Evolutionary conservation across 2,329 filamentous ascomycete genomes (phyloP).

Genomic region (Elsinoe batatas): DNA sequence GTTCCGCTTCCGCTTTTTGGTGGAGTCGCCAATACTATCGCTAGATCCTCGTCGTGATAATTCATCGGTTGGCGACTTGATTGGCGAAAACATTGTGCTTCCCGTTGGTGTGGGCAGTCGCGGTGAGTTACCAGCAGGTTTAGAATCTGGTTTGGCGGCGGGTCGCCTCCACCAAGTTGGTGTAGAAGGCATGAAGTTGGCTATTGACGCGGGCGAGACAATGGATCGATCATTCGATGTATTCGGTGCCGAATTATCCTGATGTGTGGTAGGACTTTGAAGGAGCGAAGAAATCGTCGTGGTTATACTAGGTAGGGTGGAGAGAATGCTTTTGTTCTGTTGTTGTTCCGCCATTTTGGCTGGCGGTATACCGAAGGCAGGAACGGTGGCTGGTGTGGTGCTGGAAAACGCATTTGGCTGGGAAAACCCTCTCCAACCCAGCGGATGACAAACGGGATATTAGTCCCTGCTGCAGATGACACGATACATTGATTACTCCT

Average conservation of each 20-base stretch:
- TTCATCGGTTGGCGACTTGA: neutral
- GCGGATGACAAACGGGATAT: conserved; percentile 1
- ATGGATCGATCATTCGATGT: conserved; percentile 8
- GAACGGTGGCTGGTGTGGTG: conserved; percentile 10
- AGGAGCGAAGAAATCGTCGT: conserved; percentile 12
- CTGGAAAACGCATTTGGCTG: conserved; percentile 6
- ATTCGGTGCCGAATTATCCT: neutral
- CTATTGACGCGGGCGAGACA: conserved; percentile 1
- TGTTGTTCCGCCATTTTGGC: conserved; percentile 6
- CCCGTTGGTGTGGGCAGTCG: neutral
- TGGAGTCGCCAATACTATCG: conserved; percentile 18
- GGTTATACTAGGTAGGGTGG: conserved; percentile 11
- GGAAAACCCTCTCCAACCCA: neutral
- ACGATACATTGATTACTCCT: conserved; percentile 3
- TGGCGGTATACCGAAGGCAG: conserved; percentile 11
- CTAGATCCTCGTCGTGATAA: neutral
- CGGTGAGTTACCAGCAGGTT: neutral
- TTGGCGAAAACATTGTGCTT: conserved; percentile 3
- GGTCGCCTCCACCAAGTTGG: conserved; percentile 8
- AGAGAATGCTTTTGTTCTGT: conserved; percentile 2
- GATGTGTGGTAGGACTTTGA: neutral
- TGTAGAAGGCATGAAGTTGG: conserved; percentile 1
- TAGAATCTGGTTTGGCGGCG: conserved; percentile 6
- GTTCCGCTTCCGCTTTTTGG: conserved; percentile 19
- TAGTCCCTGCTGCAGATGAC: conserved; percentile 1